Evolutionary conservation across 352 stramenopile genomes (phyloP), one percentile per base, ranked within the genome.

Genomic region (Phytophthora citrophthora): DNA sequence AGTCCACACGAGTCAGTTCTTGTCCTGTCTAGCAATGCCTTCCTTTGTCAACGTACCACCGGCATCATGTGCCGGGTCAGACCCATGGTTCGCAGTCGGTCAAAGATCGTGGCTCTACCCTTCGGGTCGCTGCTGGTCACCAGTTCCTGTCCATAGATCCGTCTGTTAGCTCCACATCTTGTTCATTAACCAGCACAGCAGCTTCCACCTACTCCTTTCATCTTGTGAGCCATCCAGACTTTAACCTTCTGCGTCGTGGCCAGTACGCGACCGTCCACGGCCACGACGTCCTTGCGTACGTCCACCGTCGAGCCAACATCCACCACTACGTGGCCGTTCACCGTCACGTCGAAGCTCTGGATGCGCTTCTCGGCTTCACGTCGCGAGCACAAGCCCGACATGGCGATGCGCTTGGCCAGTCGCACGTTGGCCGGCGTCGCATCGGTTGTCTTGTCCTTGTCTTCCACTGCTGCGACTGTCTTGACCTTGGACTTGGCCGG

Each of bases 221-320:
- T 64, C 64, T 97, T 97, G 77, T 97, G 74, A 9, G 86, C 91
- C 66, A 97, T 88, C 77, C 90, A 95, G 2, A 97, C 71, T 54
- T 90, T 88, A 45, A 62, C 31, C 49, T 71, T 66, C 73, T 79
- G 49, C 70, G 75, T 44, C 62, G 69, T 60, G 39, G 61, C 23
- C 12, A 97, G 53, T 41, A 71, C 36, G 12, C 69, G 60, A n/a
- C 79, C 84, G 54, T 89, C 66, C 6, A 96, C 84, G 0, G 64
- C 54, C 20, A 96, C 68, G 1, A 74, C 50, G 59, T 95, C 86
- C 38, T 61, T 68, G 11, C 71, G 24, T 18, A 79, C 27, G 46
- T 88, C 76, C 27, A 95, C 86, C 7, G 72, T 84, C 1, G 83
- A 81, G 27, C 70, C 79, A 12, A 94, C 52, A 26, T 93, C 76